These are phyloP conservation scores for Coemansia sp. DNA, from an alignment of 192 early-diverging fungal genomes.

Conservation along the genomic window DNA sequence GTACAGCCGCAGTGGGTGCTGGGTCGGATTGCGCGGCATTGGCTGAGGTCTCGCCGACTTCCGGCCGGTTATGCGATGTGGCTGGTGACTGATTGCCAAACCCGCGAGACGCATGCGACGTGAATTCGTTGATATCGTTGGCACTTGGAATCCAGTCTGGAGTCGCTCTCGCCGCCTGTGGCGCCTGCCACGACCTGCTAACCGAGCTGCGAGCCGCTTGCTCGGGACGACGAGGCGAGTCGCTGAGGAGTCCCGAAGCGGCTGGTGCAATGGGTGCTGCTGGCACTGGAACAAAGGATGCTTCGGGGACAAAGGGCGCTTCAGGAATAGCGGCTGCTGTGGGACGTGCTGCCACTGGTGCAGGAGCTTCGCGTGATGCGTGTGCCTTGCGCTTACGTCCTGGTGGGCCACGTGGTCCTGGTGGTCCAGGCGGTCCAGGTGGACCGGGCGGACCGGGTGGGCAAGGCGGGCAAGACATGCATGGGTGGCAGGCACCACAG, in stretches of 20 bases:
- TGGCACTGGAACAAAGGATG: background rate
- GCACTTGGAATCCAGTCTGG: background rate
- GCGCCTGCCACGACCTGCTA: background rate
- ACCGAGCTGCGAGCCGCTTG: background rate
- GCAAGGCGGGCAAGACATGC: background rate
- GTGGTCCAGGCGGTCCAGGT: background rate
- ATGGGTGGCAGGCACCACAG: background rate
- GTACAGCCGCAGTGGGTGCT: background rate
- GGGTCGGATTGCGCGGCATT: background rate
- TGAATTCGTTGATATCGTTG: background rate
- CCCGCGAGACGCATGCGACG: background rate
- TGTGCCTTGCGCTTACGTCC: background rate
- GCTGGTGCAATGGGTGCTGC: background rate
- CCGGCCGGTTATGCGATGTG: slow-evolving; percentile 8
- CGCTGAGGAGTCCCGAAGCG: background rate
- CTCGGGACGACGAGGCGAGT: background rate
- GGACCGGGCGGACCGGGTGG: background rate
- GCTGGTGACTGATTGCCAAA: background rate
- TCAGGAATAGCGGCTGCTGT: background rate
- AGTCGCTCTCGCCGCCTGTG: background rate
- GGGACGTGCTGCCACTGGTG: background rate
- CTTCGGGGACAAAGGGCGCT: no score
- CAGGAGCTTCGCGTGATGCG: no score
- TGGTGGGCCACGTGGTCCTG: background rate
- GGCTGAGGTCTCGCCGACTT: slow-evolving; percentile 9